A percentile compares a stretch with the other conserved stretches of the same genome.
Evolutionary conservation across 306 rosid genomes (phyloP).

Genomic region (Cyamopsis tetragonoloba): DNA sequence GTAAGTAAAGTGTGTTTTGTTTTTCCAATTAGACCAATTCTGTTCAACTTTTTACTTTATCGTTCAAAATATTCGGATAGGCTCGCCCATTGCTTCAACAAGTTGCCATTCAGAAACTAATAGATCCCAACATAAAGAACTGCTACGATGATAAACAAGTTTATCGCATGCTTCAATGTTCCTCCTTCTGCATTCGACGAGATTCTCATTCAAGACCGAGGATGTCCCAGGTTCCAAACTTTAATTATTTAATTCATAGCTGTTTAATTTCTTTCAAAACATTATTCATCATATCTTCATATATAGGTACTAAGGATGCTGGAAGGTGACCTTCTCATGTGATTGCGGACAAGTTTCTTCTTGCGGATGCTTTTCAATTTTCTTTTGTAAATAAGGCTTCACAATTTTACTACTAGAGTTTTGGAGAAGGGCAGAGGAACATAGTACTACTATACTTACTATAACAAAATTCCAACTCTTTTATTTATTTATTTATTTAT

Average conservation of each 20-base stretch:
- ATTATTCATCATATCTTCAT: background rate
- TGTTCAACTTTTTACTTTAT: too few species aligned
- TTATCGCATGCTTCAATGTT: conserved; percentile 69
- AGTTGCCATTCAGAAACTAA: conserved; percentile 44
- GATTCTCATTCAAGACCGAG: conserved; percentile 80
- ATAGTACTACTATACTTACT: too few species aligned
- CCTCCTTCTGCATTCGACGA: conserved; percentile 65
- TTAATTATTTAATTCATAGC: background rate
- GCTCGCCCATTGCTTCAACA: conserved; percentile 78
- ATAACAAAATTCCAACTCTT: background rate
- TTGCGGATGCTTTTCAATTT: conserved; percentile 1
- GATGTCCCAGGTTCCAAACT: conserved; percentile 77
- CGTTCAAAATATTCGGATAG: conserved; percentile 40
- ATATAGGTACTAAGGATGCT: conserved; percentile 79
- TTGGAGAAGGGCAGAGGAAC: conserved; percentile 2
- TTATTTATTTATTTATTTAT: too few species aligned
- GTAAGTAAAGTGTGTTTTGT: too few species aligned
- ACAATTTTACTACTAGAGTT: background rate
- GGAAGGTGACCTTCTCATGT: conserved; percentile 68
- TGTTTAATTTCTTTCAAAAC: background rate
- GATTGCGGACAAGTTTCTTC: conserved; percentile 30
- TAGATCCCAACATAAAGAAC: conserved; percentile 66
- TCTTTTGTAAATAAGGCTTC: conserved; percentile 1
- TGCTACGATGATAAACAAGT: conserved; percentile 57
- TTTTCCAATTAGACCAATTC: too few species aligned